Evolutionary conservation across 352 stramenopile species (phyloP).

Genomic region (Phytopythium vexans): DNA sequence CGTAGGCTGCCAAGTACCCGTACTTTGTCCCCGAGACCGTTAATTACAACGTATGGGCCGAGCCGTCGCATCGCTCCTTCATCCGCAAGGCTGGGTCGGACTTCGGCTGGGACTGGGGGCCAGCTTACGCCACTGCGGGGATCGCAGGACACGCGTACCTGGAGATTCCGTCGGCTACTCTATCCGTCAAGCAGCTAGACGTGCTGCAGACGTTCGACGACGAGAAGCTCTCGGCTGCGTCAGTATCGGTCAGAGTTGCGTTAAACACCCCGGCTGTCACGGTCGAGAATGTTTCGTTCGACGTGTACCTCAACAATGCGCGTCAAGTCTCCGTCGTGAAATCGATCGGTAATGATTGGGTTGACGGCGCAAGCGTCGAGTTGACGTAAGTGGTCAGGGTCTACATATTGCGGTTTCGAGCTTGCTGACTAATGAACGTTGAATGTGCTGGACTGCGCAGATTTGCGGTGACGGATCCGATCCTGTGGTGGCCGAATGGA

Average conservation of each 20-base stretch:
- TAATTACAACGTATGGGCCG: slow-evolving; percentile 80
- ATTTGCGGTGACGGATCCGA: slow-evolving; percentile 39
- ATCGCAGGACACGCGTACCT: slow-evolving; percentile 56
- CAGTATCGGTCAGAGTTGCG: slow-evolving; percentile 35
- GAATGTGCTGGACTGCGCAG: slow-evolving; percentile 16
- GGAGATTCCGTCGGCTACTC: slow-evolving; percentile 17
- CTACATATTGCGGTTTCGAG: background rate
- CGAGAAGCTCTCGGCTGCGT: slow-evolving; percentile 32
- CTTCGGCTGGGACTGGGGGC: slow-evolving; percentile 89
- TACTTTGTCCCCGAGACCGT: slow-evolving; percentile 73
- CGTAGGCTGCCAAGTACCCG: slow-evolving; percentile 53
- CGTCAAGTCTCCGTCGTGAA: slow-evolving; percentile 12
- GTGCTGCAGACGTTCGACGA: slow-evolving; percentile 39
- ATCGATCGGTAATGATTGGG: slow-evolving; percentile 16
- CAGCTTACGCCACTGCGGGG: slow-evolving; percentile 60
- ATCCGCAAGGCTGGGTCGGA: slow-evolving; percentile 83
- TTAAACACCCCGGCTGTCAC: slow-evolving; percentile 19
- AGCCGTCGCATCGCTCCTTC: slow-evolving; percentile 75
- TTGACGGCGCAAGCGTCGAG: slow-evolving; percentile 16
- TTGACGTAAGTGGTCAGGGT: slow-evolving; percentile 22
- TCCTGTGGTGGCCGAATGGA: slow-evolving; percentile 69
- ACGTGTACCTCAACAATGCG: slow-evolving; percentile 41
- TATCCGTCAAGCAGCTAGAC: slow-evolving; percentile 34
- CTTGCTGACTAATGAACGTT: background rate
- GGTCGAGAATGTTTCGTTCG: slow-evolving; percentile 42